Evolutionary conservation across 352 stramenopile genomes (phyloP).

Genomic region (Globisporangium irregulare): DNA sequence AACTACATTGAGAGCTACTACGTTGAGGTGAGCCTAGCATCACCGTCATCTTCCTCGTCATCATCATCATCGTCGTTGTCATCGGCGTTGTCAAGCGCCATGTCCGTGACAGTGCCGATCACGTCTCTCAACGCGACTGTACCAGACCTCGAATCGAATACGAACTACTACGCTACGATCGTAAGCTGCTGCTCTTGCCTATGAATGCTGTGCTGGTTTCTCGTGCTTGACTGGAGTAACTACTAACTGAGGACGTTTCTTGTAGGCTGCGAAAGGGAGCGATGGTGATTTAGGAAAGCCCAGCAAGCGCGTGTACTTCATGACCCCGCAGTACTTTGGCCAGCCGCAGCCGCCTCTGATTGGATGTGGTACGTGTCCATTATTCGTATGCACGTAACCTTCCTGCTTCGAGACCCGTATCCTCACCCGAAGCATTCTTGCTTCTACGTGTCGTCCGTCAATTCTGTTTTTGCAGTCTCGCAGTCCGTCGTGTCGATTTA

Average conservation of each 20-base stretch:
- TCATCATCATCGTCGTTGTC: background rate
- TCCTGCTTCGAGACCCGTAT: background rate
- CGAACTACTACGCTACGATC: slow-evolving; percentile 42
- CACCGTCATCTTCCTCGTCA: slow-evolving; percentile 7
- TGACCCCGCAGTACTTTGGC: slow-evolving; percentile 24
- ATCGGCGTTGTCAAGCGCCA: background rate
- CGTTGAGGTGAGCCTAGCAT: slow-evolving; percentile 17
- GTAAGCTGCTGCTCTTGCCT: slow-evolving; percentile 19
- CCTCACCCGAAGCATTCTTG: background rate
- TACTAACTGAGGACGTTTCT: background rate
- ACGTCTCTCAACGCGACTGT: slow-evolving; percentile 24
- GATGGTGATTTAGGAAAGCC: slow-evolving; percentile 26
- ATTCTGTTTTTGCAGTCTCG: slow-evolving; percentile 25
- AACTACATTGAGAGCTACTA: slow-evolving; percentile 37
- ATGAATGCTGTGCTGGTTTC: no score
- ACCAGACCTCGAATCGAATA: slow-evolving; percentile 18
- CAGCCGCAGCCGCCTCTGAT: slow-evolving; percentile 44
- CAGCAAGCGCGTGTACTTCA: slow-evolving; percentile 44
- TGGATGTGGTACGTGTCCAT: slow-evolving; percentile 41
- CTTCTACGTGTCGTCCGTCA: background rate
- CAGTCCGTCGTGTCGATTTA: slow-evolving; percentile 27
- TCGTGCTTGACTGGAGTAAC: background rate
- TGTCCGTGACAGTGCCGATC: slow-evolving; percentile 15
- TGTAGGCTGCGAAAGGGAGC: slow-evolving; percentile 29
- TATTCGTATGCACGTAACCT: no score